phyloP scores from a whole-genome alignment of 495 filamentous ascomycete genomes.

The Penicillium egyptiacum region DNA sequence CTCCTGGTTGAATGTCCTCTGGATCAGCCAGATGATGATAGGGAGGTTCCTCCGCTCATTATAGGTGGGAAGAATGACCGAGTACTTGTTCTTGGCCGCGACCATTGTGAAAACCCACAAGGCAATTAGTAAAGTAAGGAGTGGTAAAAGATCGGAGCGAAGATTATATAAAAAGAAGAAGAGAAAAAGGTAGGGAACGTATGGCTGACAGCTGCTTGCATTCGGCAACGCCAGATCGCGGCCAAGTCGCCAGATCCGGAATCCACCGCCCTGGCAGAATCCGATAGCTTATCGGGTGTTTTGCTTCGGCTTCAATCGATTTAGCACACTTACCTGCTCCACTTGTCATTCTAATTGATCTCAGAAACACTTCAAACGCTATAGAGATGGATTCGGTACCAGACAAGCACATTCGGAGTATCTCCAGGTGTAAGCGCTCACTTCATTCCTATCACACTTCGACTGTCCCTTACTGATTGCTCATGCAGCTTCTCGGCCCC shows the following conservation, averaged over 20 bases:
- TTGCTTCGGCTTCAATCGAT: not conserved
- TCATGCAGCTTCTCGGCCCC: constrained; percentile 45
- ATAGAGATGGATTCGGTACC: constrained; percentile 30
- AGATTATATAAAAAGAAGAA: constrained; percentile 10
- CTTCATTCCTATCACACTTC: constrained; percentile 1
- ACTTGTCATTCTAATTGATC: not conserved
- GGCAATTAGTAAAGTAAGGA: constrained; percentile 12
- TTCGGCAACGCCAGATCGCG: constrained; percentile 22
- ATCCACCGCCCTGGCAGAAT: constrained; percentile 33
- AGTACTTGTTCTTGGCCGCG: constrained; percentile 73
- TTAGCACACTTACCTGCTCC: not conserved
- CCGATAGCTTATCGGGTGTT: constrained; percentile 29
- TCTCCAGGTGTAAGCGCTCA: constrained; percentile 39
- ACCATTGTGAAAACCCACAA: constrained; percentile 34
- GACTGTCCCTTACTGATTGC: constrained; percentile 21
- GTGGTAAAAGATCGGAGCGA: constrained; percentile 5
- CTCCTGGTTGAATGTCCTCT: constrained; percentile 84
- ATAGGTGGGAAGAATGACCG: constrained; percentile 95
- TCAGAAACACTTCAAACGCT: not conserved
- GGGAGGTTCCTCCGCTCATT: constrained; percentile 97
- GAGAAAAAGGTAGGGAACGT: constrained; percentile 29
- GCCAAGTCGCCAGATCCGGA: constrained; percentile 34
- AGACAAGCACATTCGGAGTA: constrained; percentile 36
- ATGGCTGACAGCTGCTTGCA: constrained; percentile 29
- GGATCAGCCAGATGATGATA: constrained; percentile 90